These are phyloP conservation scores for Nakazawaea peltata DNA, from an alignment of 805 yeast species.

Conservation along the genomic window DNA sequence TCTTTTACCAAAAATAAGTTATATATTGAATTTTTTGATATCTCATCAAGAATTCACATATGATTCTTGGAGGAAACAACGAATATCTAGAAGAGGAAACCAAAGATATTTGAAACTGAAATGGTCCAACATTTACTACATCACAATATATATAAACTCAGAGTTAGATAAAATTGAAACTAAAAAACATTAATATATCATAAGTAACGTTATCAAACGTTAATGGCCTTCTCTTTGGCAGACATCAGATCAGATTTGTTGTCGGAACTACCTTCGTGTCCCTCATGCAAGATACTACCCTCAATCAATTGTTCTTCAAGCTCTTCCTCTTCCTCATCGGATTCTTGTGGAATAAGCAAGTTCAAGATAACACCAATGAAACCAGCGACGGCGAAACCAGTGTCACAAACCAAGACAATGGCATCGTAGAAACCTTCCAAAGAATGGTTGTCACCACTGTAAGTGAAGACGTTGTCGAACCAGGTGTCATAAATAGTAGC, in stretches of 20 bases:
- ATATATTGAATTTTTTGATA: no score
- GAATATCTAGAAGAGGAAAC: no score
- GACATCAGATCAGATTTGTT: conserved; percentile 1
- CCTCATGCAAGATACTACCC: conserved; percentile 8
- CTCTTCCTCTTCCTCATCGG: conserved; percentile 38
- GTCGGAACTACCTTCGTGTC: conserved; percentile 1
- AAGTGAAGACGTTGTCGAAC: conserved; percentile 43
- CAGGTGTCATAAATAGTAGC: conserved; percentile 37
- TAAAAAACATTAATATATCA: background rate
- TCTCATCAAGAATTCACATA: no score
- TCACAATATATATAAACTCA: background rate
- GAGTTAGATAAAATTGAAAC: no score
- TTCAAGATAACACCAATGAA: conserved; percentile 43
- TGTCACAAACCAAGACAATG: conserved; percentile 46
- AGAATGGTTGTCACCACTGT: conserved; percentile 33
- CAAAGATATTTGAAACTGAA: background rate
- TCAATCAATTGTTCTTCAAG: conserved; percentile 25
- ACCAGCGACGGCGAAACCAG: conserved; percentile 50
- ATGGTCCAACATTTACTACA: background rate
- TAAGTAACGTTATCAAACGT: background rate
- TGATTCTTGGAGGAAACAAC: no score
- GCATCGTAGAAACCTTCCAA: conserved; percentile 44
- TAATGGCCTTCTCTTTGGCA: background rate
- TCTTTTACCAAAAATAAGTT: no score
- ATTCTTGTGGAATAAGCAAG: conserved; percentile 38